Evolutionary conservation across 129 eudicot species (phyloP).

Genomic region (Flaveria brownii): DNA sequence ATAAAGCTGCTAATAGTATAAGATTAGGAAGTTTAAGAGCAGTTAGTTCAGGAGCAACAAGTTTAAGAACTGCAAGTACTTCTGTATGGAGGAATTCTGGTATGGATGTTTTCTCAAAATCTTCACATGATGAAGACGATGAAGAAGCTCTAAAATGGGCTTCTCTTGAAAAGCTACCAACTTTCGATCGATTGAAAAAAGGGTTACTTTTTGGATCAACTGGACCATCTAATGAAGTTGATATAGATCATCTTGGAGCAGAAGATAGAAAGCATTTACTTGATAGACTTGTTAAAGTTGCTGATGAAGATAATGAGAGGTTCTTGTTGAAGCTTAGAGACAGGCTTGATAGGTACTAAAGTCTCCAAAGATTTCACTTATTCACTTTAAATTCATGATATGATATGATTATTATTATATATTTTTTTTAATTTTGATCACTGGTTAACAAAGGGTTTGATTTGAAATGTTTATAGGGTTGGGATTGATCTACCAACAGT

Average conservation of each 20-base stretch:
- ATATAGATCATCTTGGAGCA: slow-evolving; percentile 58
- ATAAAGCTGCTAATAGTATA: slow-evolving; percentile 37
- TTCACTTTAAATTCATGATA: background rate
- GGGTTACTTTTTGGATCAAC: slow-evolving; percentile 65
- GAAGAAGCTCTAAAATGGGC: slow-evolving; percentile 97
- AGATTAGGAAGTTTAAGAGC: slow-evolving; percentile 44
- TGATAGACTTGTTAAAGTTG: slow-evolving; percentile 61
- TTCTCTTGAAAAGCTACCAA: slow-evolving; percentile 81
- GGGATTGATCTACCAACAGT: slow-evolving; percentile 82
- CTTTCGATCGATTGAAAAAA: slow-evolving; percentile 70
- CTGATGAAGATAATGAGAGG: slow-evolving; percentile 84
- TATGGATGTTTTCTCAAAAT: slow-evolving; percentile 54
- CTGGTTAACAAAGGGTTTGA: background rate
- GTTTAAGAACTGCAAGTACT: slow-evolving; percentile 53
- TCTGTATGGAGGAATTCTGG: slow-evolving; percentile 59
- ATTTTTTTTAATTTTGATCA: background rate
- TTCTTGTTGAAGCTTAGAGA: slow-evolving; percentile 67
- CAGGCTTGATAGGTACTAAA: slow-evolving; percentile 58
- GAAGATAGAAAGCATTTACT: slow-evolving; percentile 54
- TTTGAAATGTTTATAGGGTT: slow-evolving; percentile 49
- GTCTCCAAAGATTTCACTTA: background rate
- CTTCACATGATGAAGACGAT: slow-evolving; percentile 65
- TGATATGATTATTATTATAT: no score
- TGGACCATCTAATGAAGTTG: slow-evolving; percentile 58
- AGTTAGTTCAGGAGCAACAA: slow-evolving; percentile 29